Percentiles rank a stretch among this genome's conserved stretches.
phyloP scores from a whole-genome alignment of 2,329 filamentous ascomycete species.

The Exophiala mesophila region DNA sequence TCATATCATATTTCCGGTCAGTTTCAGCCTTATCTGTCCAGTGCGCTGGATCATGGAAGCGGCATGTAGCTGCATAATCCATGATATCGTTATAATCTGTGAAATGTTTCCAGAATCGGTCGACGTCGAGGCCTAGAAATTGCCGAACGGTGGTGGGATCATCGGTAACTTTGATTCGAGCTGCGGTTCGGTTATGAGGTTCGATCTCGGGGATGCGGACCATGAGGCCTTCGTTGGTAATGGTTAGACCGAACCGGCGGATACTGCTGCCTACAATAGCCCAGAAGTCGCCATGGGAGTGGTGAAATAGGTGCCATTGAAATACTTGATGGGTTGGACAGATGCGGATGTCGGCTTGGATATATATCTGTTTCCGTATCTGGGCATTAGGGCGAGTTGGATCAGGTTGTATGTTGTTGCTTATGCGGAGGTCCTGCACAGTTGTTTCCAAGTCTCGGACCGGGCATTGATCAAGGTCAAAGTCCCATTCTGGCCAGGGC shows the following conservation, averaged over 20 bases:
- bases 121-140: slow-evolving; percentile 46
- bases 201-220: slow-evolving; percentile 61
- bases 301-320: slow-evolving; percentile 63
- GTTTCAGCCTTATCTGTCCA: slow-evolving; percentile 47
- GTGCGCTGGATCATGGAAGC: slow-evolving; percentile 14
- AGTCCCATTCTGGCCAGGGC: slow-evolving; percentile 18
- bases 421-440: slow-evolving; percentile 50
- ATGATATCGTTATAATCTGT: slow-evolving; percentile 17
- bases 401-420: background rate
- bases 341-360: slow-evolving; percentile 67
- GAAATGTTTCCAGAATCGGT: slow-evolving; percentile 55
- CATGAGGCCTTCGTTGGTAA: slow-evolving; percentile 59
- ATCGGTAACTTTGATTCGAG: slow-evolving; percentile 55
- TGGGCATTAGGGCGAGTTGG: background rate
- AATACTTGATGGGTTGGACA: slow-evolving; percentile 42
- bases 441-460: too few relatives aligned
- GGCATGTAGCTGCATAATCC: slow-evolving; percentile 17
- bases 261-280: slow-evolving; percentile 61
- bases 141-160: slow-evolving; percentile 52
- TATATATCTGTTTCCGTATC: slow-evolving; percentile 33
- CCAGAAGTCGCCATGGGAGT: slow-evolving; percentile 68
- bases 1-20: background rate
- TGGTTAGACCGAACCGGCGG: slow-evolving; percentile 60
- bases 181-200: slow-evolving; percentile 13
- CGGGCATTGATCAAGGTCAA: background rate